Evolutionary conservation across 2,329 filamentous ascomycete genomes (phyloP).

Genomic region (Ophiocordyceps camponoti-floridani): DNA sequence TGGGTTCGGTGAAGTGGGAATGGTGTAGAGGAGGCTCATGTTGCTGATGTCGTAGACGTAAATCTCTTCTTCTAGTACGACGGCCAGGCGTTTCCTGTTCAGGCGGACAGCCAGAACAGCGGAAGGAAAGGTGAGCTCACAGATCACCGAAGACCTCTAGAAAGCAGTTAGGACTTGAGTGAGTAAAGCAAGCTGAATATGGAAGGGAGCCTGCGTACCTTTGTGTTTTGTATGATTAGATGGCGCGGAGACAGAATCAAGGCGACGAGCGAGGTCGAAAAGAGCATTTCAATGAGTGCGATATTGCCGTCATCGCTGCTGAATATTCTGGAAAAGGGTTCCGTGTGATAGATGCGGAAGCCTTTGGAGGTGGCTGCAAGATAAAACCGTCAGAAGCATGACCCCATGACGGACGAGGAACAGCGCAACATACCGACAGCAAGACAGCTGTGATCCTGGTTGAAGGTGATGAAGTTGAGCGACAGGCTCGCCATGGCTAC

Average conservation of each 20-base stretch:
- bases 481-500: slow-evolving; percentile 44
- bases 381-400: background rate
- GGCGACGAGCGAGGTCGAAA: slow-evolving; percentile 91
- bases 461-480: slow-evolving; percentile 98
- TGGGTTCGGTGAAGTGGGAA: slow-evolving; percentile 86
- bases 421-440: slow-evolving; percentile 58
- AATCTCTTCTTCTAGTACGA: slow-evolving; percentile 88
- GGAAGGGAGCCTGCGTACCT: slow-evolving; percentile 34
- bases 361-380: slow-evolving; percentile 68
- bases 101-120: slow-evolving; percentile 84
- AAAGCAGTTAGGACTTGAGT: background rate
- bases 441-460: slow-evolving; percentile 95
- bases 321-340: slow-evolving; percentile 89
- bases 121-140: slow-evolving; percentile 96
- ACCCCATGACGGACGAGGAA: slow-evolving; percentile 1
- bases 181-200: background rate
- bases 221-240: slow-evolving; percentile 93
- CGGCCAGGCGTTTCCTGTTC: slow-evolving; percentile 84
- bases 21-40: slow-evolving; percentile 86
- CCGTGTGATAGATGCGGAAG: slow-evolving; percentile 91
- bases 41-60: slow-evolving; percentile 98
- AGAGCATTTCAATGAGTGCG: slow-evolving; percentile 94
- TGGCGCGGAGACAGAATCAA: slow-evolving; percentile 82
- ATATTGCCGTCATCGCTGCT: slow-evolving; percentile 92
- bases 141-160: slow-evolving; percentile 64